Evolutionary conservation across 2,329 filamentous ascomycete species (phyloP).

Genomic region (Raffaelea deltoideospora): DNA sequence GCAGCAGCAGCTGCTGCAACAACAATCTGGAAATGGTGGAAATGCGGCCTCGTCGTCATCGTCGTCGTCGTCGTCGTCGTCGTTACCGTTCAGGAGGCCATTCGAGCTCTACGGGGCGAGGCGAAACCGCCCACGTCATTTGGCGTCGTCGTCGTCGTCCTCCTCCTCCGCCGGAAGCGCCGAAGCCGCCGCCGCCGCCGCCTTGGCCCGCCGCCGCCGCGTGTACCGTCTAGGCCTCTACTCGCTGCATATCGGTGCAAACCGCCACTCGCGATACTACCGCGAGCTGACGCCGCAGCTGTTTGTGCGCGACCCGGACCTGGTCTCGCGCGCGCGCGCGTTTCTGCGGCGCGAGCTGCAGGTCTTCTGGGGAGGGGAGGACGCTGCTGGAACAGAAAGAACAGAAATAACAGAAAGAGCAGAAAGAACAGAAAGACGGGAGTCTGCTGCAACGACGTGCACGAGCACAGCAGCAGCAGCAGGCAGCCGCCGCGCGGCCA

Average conservation of each 20-base stretch:
- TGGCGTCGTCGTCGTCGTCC: neutral
- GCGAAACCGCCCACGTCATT: too few species aligned
- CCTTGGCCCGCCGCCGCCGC: constrained; percentile 45
- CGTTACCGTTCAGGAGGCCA: too few species aligned
- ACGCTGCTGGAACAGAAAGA: too few species aligned
- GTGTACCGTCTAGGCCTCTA: constrained; percentile 61
- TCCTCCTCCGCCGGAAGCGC: neutral
- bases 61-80: neutral
- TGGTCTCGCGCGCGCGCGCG: constrained; percentile 61
- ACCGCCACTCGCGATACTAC: constrained; percentile 66
- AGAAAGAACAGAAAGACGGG: too few species aligned
- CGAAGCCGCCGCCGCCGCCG: neutral
- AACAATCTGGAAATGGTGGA: neutral
- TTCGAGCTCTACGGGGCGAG: too few species aligned
- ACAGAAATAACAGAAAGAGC: too few species aligned
- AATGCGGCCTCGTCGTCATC: neutral
- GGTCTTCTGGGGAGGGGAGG: constrained; percentile 55
- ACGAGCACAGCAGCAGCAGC: too few species aligned
- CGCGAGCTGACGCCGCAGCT: constrained; percentile 50
- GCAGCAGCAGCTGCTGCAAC: too few species aligned
- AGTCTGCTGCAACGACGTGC: too few species aligned
- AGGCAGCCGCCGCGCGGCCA: constrained; percentile 20
- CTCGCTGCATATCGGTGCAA: constrained; percentile 71
- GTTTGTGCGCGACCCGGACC: constrained; percentile 47
- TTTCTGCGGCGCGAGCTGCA: constrained; percentile 76